Evolutionary conservation across 139 green algal genomes (phyloP).

Genomic region (Chlorella sp.): DNA sequence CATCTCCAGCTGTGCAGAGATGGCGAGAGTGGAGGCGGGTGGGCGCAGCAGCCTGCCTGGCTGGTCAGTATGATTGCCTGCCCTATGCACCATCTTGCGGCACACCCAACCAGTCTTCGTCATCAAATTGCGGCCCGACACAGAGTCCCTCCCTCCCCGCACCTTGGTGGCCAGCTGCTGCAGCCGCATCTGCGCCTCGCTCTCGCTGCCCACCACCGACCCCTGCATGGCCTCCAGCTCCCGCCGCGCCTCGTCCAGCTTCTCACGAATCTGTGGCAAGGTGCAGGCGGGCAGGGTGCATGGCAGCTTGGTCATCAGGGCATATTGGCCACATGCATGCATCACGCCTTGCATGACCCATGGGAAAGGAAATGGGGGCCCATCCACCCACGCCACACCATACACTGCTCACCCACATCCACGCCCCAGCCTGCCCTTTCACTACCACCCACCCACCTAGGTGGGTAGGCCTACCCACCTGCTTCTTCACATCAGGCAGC

Average conservation of each 20-base stretch:
- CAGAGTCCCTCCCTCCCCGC: not conserved
- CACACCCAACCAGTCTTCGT: not conserved
- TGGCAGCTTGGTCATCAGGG: not conserved
- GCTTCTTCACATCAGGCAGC: constrained; percentile 8
- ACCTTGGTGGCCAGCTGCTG: constrained; percentile 10
- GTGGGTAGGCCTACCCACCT: not conserved
- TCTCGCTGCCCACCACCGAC: not conserved
- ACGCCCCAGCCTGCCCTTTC: not conserved
- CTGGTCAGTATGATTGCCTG: not conserved
- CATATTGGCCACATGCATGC: no score
- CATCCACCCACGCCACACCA: not conserved
- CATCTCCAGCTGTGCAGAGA: not conserved
- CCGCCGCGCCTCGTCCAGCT: not conserved
- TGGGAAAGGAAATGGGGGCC: no score
- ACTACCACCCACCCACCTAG: not conserved
- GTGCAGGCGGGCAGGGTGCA: not conserved
- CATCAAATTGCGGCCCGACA: not conserved
- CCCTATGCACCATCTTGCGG: not conserved
- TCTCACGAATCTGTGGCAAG: not conserved
- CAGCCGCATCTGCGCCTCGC: not conserved
- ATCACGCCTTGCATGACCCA: no score
- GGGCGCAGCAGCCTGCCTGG: not conserved
- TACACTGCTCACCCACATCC: no score
- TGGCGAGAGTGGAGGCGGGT: not conserved
- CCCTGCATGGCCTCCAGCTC: not conserved